These are phyloP conservation scores for Tetradesmus lagerheimii DNA, from an alignment of 139 green algal genomes.

Conservation along the genomic window DNA sequence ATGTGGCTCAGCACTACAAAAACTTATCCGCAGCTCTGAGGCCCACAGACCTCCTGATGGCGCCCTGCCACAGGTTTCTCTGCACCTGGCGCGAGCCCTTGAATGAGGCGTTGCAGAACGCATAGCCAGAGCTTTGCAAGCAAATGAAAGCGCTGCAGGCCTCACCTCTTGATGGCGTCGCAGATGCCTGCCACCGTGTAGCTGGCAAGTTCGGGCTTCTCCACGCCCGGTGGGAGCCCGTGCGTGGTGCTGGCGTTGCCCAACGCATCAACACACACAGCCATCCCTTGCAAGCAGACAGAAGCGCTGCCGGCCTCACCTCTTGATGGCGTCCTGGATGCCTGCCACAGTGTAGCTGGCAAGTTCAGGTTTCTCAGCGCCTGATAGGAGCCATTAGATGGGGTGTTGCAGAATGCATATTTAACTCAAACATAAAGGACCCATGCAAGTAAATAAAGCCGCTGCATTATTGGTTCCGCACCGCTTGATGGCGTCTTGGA, in stretches of 20 bases:
- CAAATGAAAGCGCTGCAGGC: background rate
- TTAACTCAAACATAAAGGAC: no score
- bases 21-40: no score
- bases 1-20: no score
- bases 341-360: slow-evolving; percentile 53
- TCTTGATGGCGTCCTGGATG: slow-evolving; percentile 28
- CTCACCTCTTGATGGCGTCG: slow-evolving; percentile 13
- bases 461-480: background rate
- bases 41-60: no score
- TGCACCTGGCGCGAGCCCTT: slow-evolving; percentile 60
- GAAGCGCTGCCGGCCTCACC: background rate
- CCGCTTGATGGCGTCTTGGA: slow-evolving; percentile 8
- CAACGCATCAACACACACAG: background rate
- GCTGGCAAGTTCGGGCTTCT: background rate
- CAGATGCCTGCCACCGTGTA: background rate
- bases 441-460: background rate
- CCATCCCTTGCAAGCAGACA: no score
- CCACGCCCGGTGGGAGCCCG: background rate
- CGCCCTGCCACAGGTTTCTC: slow-evolving; percentile 49
- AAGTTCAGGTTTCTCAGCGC: slow-evolving; percentile 47
- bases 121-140: background rate
- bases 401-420: no score
- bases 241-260: background rate
- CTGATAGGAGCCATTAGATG: slow-evolving; percentile 53
- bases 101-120: no score